A percentile compares a stretch with the other conserved stretches of the same genome.
phyloP scores from a whole-genome alignment of 495 filamentous ascomycete species.

The Tuber calosporum region DNA sequence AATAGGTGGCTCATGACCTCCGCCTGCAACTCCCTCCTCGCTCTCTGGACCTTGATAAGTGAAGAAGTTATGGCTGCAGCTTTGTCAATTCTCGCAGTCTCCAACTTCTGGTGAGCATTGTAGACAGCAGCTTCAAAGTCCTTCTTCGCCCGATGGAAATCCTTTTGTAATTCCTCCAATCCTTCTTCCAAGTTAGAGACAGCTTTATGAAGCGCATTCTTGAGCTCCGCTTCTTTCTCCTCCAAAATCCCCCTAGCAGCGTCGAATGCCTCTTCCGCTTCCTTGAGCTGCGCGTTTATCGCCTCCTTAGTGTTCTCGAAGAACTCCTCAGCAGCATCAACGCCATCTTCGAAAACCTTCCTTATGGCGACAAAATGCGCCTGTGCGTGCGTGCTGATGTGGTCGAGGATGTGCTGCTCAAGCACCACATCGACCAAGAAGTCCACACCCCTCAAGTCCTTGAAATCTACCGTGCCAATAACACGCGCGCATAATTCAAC shows the following conservation, averaged over 20 bases:
- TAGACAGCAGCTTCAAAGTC: slow-evolving; percentile 29
- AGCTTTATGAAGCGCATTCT: slow-evolving; percentile 5
- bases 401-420: slow-evolving; percentile 25
- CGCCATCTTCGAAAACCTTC: slow-evolving; percentile 15
- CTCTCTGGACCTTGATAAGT: slow-evolving; percentile 8
- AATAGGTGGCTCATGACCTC: slow-evolving; percentile 14
- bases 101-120: slow-evolving; percentile 17
- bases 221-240: slow-evolving; percentile 16
- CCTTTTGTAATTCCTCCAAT: slow-evolving; percentile 9
- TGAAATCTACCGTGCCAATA: slow-evolving; percentile 19
- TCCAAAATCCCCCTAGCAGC: slow-evolving; percentile 15
- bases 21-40: slow-evolving; percentile 17
- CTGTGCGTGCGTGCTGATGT: slow-evolving; percentile 18
- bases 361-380: slow-evolving; percentile 14
- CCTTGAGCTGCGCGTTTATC: slow-evolving; percentile 7
- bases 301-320: slow-evolving; percentile 15
- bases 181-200: slow-evolving; percentile 20
- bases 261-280: slow-evolving; percentile 19
- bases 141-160: slow-evolving; percentile 18
- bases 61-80: slow-evolving; percentile 19
- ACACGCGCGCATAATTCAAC: slow-evolving; percentile 18
- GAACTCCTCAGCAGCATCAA: slow-evolving; percentile 20
- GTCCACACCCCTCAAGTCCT: slow-evolving; percentile 15
- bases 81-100: slow-evolving; percentile 25
- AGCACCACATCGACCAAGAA: slow-evolving; percentile 25